These are phyloP conservation scores for Paecilomyces formosus DNA, from an alignment of 2,329 filamentous ascomycete genomes.

Conservation along the genomic window DNA sequence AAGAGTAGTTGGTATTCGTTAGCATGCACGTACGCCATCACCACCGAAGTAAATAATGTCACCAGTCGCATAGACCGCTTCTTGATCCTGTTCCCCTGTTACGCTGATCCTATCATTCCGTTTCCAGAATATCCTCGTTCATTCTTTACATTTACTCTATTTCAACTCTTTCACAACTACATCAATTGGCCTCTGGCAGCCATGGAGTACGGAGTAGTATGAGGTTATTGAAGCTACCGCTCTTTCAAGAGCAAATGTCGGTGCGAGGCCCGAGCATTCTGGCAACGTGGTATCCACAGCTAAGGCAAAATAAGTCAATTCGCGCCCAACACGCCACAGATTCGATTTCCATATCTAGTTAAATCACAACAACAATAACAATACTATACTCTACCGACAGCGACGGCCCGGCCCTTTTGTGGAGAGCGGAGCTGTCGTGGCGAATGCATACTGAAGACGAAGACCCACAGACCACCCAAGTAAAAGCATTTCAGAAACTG, in stretches of 20 bases:
- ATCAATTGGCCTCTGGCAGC: neutral
- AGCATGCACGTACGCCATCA: neutral
- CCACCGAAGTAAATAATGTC: neutral
- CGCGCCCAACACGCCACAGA: neutral
- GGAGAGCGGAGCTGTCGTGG: neutral
- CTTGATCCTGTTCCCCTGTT: too few species aligned
- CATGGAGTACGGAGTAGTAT: neutral
- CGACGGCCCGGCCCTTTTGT: neutral
- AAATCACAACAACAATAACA: neutral
- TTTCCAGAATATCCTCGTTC: too few species aligned
- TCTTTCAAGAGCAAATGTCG: neutral
- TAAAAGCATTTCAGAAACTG: too few species aligned
- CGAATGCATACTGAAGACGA: neutral
- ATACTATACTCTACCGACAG: neutral
- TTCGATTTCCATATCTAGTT: neutral
- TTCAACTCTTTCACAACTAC: too few species aligned
- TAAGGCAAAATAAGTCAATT: neutral
- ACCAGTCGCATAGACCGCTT: too few species aligned
- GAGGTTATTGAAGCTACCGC: neutral
- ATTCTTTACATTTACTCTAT: too few species aligned
- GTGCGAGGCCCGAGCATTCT: neutral
- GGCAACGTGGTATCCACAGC: neutral
- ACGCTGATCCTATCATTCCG: too few species aligned
- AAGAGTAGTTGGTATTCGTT: neutral
- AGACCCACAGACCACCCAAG: neutral